Conservation (phyloP, 2,329 filamentous ascomycete genomes). For the Dactylellina parvicollis region DNA sequence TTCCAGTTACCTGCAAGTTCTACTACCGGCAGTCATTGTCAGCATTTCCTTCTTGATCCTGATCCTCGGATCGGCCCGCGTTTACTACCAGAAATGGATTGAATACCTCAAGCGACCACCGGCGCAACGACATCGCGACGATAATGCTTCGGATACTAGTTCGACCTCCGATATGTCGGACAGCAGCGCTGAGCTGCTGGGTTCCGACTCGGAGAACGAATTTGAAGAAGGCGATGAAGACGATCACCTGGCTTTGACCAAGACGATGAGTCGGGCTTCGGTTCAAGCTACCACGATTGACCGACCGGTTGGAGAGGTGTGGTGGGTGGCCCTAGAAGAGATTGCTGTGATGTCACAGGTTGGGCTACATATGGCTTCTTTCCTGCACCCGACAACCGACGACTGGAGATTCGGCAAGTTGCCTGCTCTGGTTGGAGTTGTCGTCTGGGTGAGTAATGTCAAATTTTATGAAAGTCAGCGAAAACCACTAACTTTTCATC, state of each 20-base stretch:
- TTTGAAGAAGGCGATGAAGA: constrained; percentile 69
- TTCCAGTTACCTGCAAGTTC: constrained; percentile 77
- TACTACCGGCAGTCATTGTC: constrained; percentile 79
- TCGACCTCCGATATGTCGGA: constrained; percentile 6
- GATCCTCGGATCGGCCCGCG: constrained; percentile 57
- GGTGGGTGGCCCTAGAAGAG: constrained; percentile 78
- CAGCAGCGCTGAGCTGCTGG: constrained; percentile 58
- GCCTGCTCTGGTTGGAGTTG: constrained; percentile 72
- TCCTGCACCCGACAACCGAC: constrained; percentile 68
- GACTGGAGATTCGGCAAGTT: constrained; percentile 66
- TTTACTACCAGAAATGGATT: constrained; percentile 49
- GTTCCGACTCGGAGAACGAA: constrained; percentile 64
- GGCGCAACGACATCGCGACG: constrained; percentile 16
- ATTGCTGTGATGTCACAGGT: constrained; percentile 77
- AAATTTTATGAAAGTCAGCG: not conserved
- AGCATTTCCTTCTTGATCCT: constrained; percentile 76
- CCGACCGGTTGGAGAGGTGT: constrained; percentile 76
- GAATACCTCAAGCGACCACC: constrained; percentile 18
- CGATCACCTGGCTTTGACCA: constrained; percentile 67
- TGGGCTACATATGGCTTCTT: constrained; percentile 72
- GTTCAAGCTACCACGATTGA: constrained; percentile 73
- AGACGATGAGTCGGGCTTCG: constrained; percentile 66
- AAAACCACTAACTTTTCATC: not conserved
- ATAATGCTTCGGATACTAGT: constrained; percentile 30
- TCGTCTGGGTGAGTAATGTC: constrained; percentile 70